These are phyloP conservation scores for Cladosporium phlei DNA, from an alignment of 2,329 filamentous ascomycete species.

Conservation along the genomic window DNA sequence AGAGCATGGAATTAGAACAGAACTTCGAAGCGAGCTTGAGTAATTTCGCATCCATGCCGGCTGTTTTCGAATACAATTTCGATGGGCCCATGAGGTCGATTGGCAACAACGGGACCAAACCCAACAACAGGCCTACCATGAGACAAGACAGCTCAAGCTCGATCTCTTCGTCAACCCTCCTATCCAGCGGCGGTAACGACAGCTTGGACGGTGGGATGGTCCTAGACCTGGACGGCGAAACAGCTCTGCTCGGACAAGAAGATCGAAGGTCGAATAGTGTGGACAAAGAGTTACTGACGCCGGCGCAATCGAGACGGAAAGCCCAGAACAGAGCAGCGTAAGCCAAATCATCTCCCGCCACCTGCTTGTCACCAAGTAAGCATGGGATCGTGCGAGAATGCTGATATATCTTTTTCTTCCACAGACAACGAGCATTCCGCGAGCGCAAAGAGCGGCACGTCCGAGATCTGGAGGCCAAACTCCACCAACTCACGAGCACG, in stretches of 20 bases:
- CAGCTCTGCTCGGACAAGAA: conserved; percentile 19
- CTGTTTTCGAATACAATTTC: conserved; percentile 20
- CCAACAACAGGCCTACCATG: too few relatives aligned
- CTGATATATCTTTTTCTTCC: too few relatives aligned
- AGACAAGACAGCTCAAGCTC: conserved; percentile 21
- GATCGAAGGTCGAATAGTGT: conserved; percentile 40
- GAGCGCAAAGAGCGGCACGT: conserved; percentile 94
- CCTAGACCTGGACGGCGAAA: conserved; percentile 33
- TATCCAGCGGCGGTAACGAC: conserved; percentile 27
- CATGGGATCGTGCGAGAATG: background rate
- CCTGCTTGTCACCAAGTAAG: too few relatives aligned
- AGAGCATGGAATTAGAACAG: conserved; percentile 30
- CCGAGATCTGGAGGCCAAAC: conserved; percentile 83
- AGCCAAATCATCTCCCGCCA: conserved; percentile 34
- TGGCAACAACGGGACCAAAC: conserved; percentile 17
- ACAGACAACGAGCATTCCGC: conserved; percentile 87
- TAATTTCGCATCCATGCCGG: conserved; percentile 17
- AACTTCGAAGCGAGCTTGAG: too few relatives aligned
- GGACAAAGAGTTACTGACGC: conserved; percentile 44
- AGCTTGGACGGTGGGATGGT: conserved; percentile 42
- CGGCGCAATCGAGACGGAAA: conserved; percentile 55
- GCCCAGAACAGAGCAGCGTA: conserved; percentile 71
- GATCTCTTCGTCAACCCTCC: conserved; percentile 26
- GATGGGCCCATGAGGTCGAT: conserved; percentile 17
- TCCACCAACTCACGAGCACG: conserved; percentile 69